Evolutionary conservation across 495 filamentous ascomycete genomes (phyloP), one percentile per base, ranked within the genome.

Genomic region (Alectoria sarmentosa): DNA sequence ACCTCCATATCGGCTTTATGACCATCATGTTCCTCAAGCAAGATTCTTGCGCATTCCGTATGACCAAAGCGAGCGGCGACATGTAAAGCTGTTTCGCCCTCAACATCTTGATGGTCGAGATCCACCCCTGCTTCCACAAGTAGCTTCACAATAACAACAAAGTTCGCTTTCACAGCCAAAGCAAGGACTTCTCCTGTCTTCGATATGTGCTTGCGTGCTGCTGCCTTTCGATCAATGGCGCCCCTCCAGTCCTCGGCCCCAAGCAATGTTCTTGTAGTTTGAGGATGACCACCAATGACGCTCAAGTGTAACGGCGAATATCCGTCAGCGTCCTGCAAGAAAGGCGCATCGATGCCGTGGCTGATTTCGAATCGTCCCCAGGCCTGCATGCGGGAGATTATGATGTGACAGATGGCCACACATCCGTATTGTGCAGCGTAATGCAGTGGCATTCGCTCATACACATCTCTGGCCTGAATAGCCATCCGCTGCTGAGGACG

Each of bases 341-440:
- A 75, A 1, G 84, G 77, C 2, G 89, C 88, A 72, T 97, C 92
- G 55, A 98, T 93, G 1, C 92, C 92, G 56, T 90, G 80, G 34
- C 84, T 84, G 36, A 92, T 84, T 70, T 94, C 84, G 70, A 96
- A 96, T 68, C 92, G 86, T 23, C 83, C 84, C 93, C 93, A 98
- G 28, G 84, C 83, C 69, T 90, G 88, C 84, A 98, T 90, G 67
- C 88, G 87, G 57, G 87, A 85, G 73, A 96, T 90, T 62, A 98
- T 79, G n/a, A 91, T 76, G 72, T 94, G 82, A 71, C 91, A 96
- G 13, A 97, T 86, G 56, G 88, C 83, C 32, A 90, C 89, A 69
- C 96, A 90, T 5, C 94, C 94, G 73, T 94, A 96, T 75, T 97
- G 91, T 0, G 94, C 94, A 6, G 91, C 93, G 74, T 98, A 98